Percentiles rank a stretch among this genome's conserved stretches.
phyloP scores from a whole-genome alignment of 495 filamentous ascomycete genomes.

The Cudoniella acicularis region DNA sequence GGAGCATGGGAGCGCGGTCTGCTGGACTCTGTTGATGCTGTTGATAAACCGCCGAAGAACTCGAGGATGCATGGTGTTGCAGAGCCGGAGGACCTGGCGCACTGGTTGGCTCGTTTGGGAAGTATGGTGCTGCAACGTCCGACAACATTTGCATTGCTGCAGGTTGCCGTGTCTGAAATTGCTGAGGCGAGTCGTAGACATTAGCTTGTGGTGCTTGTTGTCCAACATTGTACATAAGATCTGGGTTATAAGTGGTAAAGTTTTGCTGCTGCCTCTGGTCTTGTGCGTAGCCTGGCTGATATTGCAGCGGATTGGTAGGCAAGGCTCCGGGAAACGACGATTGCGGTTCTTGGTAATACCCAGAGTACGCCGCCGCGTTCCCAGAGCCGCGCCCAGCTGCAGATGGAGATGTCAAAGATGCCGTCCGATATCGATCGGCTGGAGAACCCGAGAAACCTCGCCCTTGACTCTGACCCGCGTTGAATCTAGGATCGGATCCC shows the following conservation, averaged over 20 bases:
- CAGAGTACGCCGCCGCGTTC: conserved; percentile 48
- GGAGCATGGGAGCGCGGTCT: conserved; percentile 26
- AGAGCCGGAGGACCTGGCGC: conserved; percentile 37
- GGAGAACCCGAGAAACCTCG: conserved; percentile 36
- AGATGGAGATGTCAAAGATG: conserved; percentile 36
- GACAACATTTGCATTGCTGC: conserved; percentile 72
- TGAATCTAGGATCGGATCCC: conserved; percentile 38
- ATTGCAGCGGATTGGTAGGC: conserved; percentile 46
- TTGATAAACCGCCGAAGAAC: conserved; percentile 45
- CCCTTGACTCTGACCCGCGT: conserved; percentile 36
- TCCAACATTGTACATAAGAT: conserved; percentile 77
- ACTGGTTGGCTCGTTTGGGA: conserved; percentile 62
- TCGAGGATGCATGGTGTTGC: conserved; percentile 26
- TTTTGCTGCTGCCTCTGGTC: conserved; percentile 50
- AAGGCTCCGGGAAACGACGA: conserved; percentile 46
- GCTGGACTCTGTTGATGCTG: conserved; percentile 33
- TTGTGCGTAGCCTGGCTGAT: conserved; percentile 46
- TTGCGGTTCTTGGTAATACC: conserved; percentile 52
- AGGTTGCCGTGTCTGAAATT: conserved; percentile 68
- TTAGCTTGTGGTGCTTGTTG: conserved; percentile 61
- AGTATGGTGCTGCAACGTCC: conserved; percentile 70
- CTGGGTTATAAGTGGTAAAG: conserved; percentile 47
- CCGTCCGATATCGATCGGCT: conserved; percentile 45
- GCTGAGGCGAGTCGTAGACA: conserved; percentile 75
- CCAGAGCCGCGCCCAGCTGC: conserved; percentile 26